Conservation (phyloP, 2,329 filamentous ascomycete genomes). For the Botrytis paeoniae region DNA sequence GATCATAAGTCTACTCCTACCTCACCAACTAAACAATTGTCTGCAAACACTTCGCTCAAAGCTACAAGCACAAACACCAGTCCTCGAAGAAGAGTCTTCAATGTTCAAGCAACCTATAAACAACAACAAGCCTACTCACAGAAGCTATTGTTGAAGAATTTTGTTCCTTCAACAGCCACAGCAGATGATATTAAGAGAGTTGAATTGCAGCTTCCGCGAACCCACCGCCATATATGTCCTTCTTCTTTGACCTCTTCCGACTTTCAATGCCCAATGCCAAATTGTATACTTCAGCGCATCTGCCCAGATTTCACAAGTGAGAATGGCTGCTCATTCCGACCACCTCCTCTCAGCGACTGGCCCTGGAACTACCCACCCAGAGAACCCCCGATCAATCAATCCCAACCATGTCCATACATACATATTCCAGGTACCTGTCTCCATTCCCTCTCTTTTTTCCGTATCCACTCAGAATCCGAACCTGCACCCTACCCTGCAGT, state of each 20-base stretch:
- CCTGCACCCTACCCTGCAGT: too few species aligned
- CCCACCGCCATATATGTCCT: constrained; percentile 9
- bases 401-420: background rate
- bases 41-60: background rate
- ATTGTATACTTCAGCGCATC: constrained; percentile 1
- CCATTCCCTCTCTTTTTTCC: background rate
- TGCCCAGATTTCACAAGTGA: constrained; percentile 8
- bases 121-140: background rate
- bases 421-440: constrained; percentile 4
- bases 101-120: background rate
- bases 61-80: constrained; percentile 5
- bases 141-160: background rate
- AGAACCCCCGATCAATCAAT: background rate
- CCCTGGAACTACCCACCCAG: background rate
- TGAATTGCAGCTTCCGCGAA: background rate
- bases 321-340: background rate
- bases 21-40: background rate
- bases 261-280: background rate
- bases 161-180: background rate
- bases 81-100: background rate
- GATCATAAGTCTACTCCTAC: constrained; percentile 6
- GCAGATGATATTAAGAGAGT: background rate
- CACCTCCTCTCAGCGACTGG: background rate
- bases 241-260: background rate
- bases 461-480: background rate